Base-by-base conservation (phyloP, 2,329 filamentous ascomycete genomes). In the Cladosporium austrohemisphaericum region DNA sequence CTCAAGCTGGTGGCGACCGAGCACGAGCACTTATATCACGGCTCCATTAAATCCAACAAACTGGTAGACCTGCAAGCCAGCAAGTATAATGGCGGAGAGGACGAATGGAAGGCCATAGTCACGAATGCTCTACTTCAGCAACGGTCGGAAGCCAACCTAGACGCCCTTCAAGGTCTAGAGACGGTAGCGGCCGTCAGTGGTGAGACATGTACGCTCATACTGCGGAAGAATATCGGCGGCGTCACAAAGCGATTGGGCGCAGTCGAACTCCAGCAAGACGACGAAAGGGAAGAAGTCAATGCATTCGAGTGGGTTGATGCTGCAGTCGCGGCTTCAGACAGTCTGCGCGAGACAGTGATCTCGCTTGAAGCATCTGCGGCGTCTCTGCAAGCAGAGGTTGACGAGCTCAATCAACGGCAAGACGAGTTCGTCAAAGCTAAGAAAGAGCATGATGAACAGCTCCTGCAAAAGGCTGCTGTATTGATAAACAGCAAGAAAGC, bases 401-500 rank as follows among this genome's bases (percentile, higher is more conserved):
- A 71, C 3, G 77, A 79, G 58, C 74, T 91, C 23, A 77, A 78
- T 56, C 69, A 68, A 3, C 83, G 86, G 60, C 70, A 90, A 1
- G 77, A 84, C 3, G 83, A 87, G 57, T 75, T 91, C 13, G 74
- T 84, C 38, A 73, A 74, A 47, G 74, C 80, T 11, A 90, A 90
- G 63, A 74, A 79, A 38, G 77, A 80, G 14, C 78, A 88, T 54
- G 86, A 91, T 65, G 75, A 76, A 1, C 75, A 76, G 14, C 69
- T 91, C 49, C 68, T 91, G 1, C 77, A 79, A 52, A 88, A 88
- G 63, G 88, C 88, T 58, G 77, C 80, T 48, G 73, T 79, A 49
- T 71, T 92, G 2, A 70, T 91, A 1, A 91, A 91, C 58, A 80
- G 85, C 64, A 92, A 92, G 71, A 91, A 91, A 67, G 72, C 84